Evolutionary conservation across 805 yeast species (phyloP).

Genomic region (Yamadazyma phyllophila): DNA sequence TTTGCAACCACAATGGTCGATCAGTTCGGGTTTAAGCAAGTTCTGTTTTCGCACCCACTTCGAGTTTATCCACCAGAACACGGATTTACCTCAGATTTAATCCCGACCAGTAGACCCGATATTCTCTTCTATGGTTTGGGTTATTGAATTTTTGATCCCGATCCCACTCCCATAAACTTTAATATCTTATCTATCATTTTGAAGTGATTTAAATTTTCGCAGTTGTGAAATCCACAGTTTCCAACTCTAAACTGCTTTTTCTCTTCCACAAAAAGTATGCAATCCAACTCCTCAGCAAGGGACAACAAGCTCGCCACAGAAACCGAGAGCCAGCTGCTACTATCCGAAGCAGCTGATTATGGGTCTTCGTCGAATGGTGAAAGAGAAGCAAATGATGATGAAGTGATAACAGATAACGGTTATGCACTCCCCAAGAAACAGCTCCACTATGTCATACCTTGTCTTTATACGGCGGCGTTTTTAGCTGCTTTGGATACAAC

Average conservation of each 20-base stretch:
- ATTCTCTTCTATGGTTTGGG: no score
- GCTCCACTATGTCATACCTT: slow-evolving; percentile 26
- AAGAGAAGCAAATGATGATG: slow-evolving; percentile 1
- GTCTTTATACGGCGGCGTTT: slow-evolving; percentile 42
- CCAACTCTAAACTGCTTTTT: no score
- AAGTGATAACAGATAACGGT: slow-evolving; percentile 17
- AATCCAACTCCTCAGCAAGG: no score
- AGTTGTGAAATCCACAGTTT: neutral
- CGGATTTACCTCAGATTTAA: no score
- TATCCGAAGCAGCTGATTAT: slow-evolving; percentile 2
- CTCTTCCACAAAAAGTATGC: no score
- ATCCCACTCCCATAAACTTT: neutral
- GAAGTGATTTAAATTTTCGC: neutral
- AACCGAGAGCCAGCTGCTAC: slow-evolving; percentile 1
- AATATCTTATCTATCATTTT: neutral
- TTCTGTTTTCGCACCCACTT: no score
- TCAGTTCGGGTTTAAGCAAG: no score
- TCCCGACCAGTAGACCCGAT: no score
- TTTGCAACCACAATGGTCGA: no score
- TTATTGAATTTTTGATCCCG: no score
- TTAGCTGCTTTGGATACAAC: slow-evolving; percentile 68
- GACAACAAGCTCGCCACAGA: no score
- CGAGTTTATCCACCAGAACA: no score
- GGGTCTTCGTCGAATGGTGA: slow-evolving; percentile 10
- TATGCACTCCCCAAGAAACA: slow-evolving; percentile 31